These are phyloP conservation scores for Berberis vulgaris DNA, from an alignment of 164 flowering plant genomes.

Conservation along the genomic window DNA sequence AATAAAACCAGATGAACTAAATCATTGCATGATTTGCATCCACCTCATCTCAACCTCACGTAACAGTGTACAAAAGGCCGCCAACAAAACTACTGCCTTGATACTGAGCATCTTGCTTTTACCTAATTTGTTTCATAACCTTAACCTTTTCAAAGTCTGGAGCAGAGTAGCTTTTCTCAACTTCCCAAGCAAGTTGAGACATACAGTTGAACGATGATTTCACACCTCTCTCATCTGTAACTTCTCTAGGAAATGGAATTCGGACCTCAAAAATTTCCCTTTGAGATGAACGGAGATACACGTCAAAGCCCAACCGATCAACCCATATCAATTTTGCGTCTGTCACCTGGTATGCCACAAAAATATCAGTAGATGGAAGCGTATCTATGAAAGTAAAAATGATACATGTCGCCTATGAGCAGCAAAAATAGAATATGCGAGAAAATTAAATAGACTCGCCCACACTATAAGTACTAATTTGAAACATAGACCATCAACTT, in stretches of 20 bases:
- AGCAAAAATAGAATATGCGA: too few relatives aligned
- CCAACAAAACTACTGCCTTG: neutral
- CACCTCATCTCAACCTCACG: neutral
- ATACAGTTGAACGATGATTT: slow-evolving; percentile 83
- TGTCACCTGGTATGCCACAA: slow-evolving; percentile 33
- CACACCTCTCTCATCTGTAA: slow-evolving; percentile 69
- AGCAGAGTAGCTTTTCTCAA: slow-evolving; percentile 53
- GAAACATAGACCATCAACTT: too few relatives aligned
- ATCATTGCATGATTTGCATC: neutral
- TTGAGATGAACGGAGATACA: slow-evolving; percentile 45
- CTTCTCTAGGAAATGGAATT: slow-evolving; percentile 88
- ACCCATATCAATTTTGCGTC: slow-evolving; percentile 85
- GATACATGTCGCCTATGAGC: too few relatives aligned
- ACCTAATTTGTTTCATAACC: slow-evolving; percentile 41
- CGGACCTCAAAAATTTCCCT: slow-evolving; percentile 51
- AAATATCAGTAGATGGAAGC: neutral
- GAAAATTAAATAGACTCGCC: too few relatives aligned
- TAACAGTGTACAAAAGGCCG: neutral
- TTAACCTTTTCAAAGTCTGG: slow-evolving; percentile 66
- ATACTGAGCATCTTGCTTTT: neutral
- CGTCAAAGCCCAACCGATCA: slow-evolving; percentile 81
- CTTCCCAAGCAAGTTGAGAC: slow-evolving; percentile 97
- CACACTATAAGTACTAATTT: too few relatives aligned
- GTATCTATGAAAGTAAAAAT: too few relatives aligned
- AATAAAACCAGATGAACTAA: too few relatives aligned